Conservation (phyloP, 2,329 filamentous ascomycete species). For the Cryphonectria parasitica region DNA sequence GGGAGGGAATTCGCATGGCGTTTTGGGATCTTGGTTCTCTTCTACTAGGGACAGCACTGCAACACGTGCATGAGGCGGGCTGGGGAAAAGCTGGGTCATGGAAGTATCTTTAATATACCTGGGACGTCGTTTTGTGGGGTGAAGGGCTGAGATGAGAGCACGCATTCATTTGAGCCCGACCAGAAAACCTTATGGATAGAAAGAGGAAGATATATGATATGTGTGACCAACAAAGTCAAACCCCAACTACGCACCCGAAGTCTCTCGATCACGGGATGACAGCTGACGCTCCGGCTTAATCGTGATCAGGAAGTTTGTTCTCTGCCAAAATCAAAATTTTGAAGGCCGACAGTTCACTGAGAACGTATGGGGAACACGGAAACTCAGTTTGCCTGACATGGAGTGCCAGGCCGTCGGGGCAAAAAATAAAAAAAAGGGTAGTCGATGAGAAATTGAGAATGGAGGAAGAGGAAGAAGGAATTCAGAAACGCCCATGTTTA, state of each 20-base stretch:
- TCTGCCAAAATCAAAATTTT: slow-evolving; percentile 61
- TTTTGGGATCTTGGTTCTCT: not conserved
- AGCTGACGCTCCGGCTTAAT: slow-evolving; percentile 99
- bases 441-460: too few species aligned
- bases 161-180: not conserved
- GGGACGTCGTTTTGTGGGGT: too few species aligned
- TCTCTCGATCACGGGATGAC: slow-evolving; percentile 76
- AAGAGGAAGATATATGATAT: slow-evolving; percentile 52
- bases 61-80: slow-evolving; percentile 3
- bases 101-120: not conserved
- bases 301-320: slow-evolving; percentile 73
- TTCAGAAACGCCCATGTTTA: not conserved
- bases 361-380: slow-evolving; percentile 65
- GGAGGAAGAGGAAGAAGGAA: not conserved
- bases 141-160: not conserved
- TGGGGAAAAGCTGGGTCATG: not conserved
- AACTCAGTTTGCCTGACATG: slow-evolving; percentile 66
- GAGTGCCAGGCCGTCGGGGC: slow-evolving; percentile 60
- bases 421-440: not conserved
- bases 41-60: not conserved
- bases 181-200: slow-evolving; percentile 16
- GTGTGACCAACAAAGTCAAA: slow-evolving; percentile 96
- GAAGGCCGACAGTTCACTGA: slow-evolving; percentile 76
- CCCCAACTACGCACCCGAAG: slow-evolving; percentile 81
- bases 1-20: slow-evolving; percentile 14